A percentile compares a stretch with the other conserved stretches of the same genome.
Conservation (phyloP, 2,329 filamentous ascomycete genomes). For the Xylariomycetidae sp. region DNA sequence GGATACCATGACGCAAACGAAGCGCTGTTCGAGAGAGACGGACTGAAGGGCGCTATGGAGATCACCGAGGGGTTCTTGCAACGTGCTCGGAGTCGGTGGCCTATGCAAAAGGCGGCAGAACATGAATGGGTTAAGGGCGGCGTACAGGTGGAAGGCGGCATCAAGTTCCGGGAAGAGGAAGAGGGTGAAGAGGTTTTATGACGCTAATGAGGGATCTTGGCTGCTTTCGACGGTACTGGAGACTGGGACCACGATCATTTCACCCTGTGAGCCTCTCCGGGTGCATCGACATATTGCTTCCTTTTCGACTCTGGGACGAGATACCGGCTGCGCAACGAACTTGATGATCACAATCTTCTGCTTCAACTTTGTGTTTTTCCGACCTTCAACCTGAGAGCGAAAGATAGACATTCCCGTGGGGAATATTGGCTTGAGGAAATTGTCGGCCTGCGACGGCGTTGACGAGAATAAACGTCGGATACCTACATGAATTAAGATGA, state of each 20-base stretch:
- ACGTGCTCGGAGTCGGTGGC: slow-evolving; percentile 73
- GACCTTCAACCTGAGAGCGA: too few relatives aligned
- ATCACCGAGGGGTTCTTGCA: slow-evolving; percentile 82
- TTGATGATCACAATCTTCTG: too few relatives aligned
- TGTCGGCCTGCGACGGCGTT: too few relatives aligned
- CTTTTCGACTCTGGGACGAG: too few relatives aligned
- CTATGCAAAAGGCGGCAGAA: slow-evolving; percentile 64
- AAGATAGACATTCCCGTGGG: too few relatives aligned
- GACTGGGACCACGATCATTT: background rate
- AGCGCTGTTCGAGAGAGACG: slow-evolving; percentile 55
- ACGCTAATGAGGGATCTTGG: slow-evolving; percentile 8
- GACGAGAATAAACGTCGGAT: too few relatives aligned
- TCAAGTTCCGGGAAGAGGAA: slow-evolving; percentile 54
- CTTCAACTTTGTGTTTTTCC: too few relatives aligned
- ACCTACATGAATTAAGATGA: too few relatives aligned
- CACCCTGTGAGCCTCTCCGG: too few relatives aligned
- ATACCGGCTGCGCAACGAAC: too few relatives aligned
- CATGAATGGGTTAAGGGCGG: slow-evolving; percentile 72
- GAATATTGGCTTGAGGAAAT: too few relatives aligned
- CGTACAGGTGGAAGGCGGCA: slow-evolving; percentile 59
- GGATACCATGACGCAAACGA: slow-evolving; percentile 74
- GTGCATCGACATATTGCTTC: too few relatives aligned
- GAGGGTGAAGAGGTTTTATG: slow-evolving; percentile 47
- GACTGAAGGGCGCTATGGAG: slow-evolving; percentile 67
- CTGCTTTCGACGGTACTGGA: background rate